Percentiles rank a stretch among this genome's conserved stretches.
These are phyloP conservation scores for Begonia loranthoides DNA, from an alignment of 306 rosid genomes.

Conservation along the genomic window DNA sequence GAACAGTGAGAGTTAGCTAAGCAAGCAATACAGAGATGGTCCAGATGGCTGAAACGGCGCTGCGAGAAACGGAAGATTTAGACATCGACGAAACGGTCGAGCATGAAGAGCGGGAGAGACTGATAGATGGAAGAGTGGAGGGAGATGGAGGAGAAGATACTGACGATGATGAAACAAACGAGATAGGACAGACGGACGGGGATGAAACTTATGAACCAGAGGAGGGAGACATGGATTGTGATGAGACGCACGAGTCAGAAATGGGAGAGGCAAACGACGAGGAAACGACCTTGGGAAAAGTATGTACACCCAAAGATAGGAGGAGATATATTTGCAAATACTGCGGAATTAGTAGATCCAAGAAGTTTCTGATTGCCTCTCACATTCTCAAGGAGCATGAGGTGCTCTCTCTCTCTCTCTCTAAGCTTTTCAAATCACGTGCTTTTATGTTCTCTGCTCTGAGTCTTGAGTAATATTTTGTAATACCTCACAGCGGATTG, in stretches of 20 bases:
- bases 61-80: no score
- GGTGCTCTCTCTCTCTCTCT: slow-evolving; percentile 20
- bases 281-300: slow-evolving; percentile 4
- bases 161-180: no score
- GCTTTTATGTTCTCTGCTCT: neutral
- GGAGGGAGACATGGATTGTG: no score
- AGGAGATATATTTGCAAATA: slow-evolving; percentile 45
- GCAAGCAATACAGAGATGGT: no score
- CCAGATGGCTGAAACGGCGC: no score
- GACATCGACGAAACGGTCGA: no score
- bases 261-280: neutral
- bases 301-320: slow-evolving; percentile 27
- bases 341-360: slow-evolving; percentile 63
- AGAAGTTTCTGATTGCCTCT: slow-evolving; percentile 39
- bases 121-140: slow-evolving; percentile 25
- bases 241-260: no score
- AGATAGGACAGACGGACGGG: no score
- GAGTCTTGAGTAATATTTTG: neutral
- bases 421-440: neutral
- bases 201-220: no score
- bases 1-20: no score
- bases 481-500: neutral
- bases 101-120: neutral
- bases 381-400: slow-evolving; percentile 51
- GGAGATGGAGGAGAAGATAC: slow-evolving; percentile 5